Evolutionary conservation across 768 basidiomycete genomes (phyloP).

Genomic region (Tricholoma terreum): DNA sequence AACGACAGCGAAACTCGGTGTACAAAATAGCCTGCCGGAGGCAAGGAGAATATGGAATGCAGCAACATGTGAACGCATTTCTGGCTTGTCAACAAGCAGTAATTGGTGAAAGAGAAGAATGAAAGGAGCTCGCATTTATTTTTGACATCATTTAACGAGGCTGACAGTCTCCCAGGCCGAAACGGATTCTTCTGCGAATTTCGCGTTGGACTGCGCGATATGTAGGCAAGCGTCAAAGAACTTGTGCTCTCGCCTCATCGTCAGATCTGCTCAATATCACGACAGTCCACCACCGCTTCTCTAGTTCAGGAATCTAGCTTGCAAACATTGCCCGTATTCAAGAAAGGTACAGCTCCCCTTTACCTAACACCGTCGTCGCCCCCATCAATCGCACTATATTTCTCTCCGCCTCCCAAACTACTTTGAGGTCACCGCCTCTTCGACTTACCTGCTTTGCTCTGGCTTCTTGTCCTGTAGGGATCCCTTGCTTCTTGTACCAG

Average conservation of each 20-base stretch:
- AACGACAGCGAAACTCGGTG: background rate
- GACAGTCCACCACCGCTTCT: too few relatives aligned
- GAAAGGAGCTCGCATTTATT: background rate
- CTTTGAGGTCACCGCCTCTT: conserved; percentile 43
- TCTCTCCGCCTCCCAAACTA: conserved; percentile 35
- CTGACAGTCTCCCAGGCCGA: too few relatives aligned
- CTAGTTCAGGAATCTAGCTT: too few relatives aligned
- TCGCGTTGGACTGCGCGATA: too few relatives aligned
- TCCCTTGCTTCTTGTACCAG: conserved; percentile 38
- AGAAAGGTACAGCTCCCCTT: conserved; percentile 27
- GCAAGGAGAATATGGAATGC: conserved; percentile 2
- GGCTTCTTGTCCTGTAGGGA: conserved; percentile 31
- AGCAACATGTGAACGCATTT: conserved; percentile 1
- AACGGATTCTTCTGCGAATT: too few relatives aligned
- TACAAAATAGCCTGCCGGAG: conserved; percentile 5
- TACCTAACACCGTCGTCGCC: conserved; percentile 30
- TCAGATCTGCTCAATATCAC: too few relatives aligned
- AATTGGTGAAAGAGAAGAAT: background rate
- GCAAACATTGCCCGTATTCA: too few relatives aligned
- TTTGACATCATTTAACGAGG: background rate
- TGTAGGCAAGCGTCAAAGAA: too few relatives aligned
- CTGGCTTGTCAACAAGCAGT: background rate
- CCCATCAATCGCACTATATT: conserved; percentile 34
- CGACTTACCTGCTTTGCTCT: conserved; percentile 50
- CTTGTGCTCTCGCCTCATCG: too few relatives aligned